Conservation (phyloP, 208 protist species). For the Leishmania braziliensis region DNA sequence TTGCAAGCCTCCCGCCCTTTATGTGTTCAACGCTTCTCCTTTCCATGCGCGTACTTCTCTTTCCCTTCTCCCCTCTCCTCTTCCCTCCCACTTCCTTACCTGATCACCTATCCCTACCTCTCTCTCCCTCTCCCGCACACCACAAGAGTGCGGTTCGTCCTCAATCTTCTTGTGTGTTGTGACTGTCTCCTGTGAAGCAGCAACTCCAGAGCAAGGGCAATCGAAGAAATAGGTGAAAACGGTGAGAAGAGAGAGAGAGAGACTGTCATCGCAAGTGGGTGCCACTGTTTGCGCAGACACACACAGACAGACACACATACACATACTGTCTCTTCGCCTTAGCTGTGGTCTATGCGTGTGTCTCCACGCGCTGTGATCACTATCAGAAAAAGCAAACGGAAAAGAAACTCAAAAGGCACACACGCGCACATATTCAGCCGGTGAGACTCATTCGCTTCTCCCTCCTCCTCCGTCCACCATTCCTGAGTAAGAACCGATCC, state of each 20-base stretch:
- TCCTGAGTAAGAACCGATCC: background rate
- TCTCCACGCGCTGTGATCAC: slow-evolving; percentile 3
- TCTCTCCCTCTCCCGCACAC: background rate
- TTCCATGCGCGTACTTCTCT: background rate
- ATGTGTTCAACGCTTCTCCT: background rate
- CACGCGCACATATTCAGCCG: background rate
- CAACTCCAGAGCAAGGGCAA: background rate
- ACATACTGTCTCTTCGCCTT: background rate
- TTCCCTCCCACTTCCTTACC: background rate
- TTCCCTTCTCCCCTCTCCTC: background rate
- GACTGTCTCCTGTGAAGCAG: background rate
- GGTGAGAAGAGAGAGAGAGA: background rate
- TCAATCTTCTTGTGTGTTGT: background rate
- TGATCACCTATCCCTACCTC: background rate
- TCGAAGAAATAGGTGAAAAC: background rate
- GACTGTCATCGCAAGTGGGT: background rate
- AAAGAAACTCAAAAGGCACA: background rate
- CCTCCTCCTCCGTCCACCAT: background rate
- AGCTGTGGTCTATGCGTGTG: background rate
- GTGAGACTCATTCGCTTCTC: background rate
- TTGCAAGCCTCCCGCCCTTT: background rate
- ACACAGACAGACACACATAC: background rate
- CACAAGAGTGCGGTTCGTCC: background rate
- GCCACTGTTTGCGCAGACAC: background rate
- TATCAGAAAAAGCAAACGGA: background rate